Evolutionary conservation across 164 flowering plant species (phyloP).

Genomic region (Vitis vinifera): DNA sequence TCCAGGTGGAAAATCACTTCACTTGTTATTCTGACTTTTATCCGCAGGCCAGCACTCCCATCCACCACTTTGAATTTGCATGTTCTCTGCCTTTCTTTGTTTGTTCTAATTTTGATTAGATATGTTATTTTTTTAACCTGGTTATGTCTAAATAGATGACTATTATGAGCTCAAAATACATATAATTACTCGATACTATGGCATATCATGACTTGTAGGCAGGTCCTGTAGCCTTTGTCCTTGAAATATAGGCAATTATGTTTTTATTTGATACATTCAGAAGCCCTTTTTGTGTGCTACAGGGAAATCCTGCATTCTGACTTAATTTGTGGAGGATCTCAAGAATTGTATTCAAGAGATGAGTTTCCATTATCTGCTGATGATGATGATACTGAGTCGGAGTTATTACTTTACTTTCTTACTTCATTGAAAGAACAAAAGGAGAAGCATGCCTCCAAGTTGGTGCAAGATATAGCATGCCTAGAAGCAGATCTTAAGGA

Average conservation of each 20-base stretch:
- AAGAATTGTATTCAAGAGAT: constrained; percentile 33
- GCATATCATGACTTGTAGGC: background rate
- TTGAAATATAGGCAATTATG: background rate
- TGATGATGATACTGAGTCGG: constrained; percentile 76
- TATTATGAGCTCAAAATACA: background rate
- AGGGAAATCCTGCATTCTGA: constrained; percentile 86
- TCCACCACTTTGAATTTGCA: background rate
- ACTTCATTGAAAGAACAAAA: constrained; percentile 55
- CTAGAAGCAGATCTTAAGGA: constrained; percentile 79
- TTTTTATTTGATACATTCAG: background rate
- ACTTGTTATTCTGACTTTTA: background rate
- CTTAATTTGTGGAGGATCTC: constrained; percentile 38
- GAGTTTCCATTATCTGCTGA: constrained; percentile 46
- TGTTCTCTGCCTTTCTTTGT: too few relatives aligned
- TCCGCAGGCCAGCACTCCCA: background rate
- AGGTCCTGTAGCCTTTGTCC: background rate
- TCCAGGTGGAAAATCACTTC: too few relatives aligned
- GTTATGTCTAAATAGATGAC: background rate
- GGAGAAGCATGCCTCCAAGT: constrained; percentile 57
- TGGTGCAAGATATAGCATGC: constrained; percentile 54
- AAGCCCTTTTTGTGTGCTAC: constrained; percentile 22
- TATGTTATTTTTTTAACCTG: background rate
- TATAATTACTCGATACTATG: background rate
- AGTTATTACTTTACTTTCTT: constrained; percentile 77
- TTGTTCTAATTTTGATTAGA: too few relatives aligned